Percentiles rank a stretch among this genome's conserved stretches.
These are phyloP conservation scores for Excoecaria agallocha DNA, from an alignment of 345 rosid species.

Conservation along the genomic window DNA sequence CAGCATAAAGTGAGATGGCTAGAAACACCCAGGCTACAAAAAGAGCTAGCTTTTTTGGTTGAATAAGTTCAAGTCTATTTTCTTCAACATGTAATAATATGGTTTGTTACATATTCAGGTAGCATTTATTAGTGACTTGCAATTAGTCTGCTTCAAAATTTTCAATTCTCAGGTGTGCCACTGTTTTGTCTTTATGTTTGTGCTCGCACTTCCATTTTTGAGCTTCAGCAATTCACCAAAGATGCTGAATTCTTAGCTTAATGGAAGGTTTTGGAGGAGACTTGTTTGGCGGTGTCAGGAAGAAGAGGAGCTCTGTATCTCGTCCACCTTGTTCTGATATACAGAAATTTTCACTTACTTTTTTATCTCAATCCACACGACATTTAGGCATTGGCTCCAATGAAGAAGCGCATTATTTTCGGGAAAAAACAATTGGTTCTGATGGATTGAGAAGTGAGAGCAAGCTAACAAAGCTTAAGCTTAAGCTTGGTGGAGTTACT, in stretches of 20 bases:
- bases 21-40: too few relatives aligned
- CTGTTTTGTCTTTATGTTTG: constrained; percentile 8
- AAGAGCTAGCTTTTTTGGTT: too few relatives aligned
- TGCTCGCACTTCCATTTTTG: neutral
- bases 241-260: neutral
- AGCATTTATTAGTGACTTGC: neutral
- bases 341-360: constrained; percentile 6
- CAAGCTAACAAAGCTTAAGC: constrained; percentile 26
- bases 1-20: too few relatives aligned
- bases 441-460: constrained; percentile 20
- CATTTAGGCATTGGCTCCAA: constrained; percentile 5
- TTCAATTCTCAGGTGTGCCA: constrained; percentile 8
- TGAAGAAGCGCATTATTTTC: constrained; percentile 1
- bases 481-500: constrained; percentile 32
- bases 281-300: constrained; percentile 10
- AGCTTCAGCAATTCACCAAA: neutral
- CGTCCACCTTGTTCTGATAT: constrained; percentile 28
- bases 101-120: constrained; percentile 1
- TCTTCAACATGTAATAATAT: neutral
- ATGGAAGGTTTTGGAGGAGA: constrained; percentile 22
- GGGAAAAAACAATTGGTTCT: constrained; percentile 5
- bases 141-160: neutral
- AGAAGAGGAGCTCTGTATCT: constrained; percentile 24
- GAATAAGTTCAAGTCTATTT: too few relatives aligned
- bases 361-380: constrained; percentile 5